phyloP scores from a whole-genome alignment of 331 rosid species.

The Arachis monticola region DNA sequence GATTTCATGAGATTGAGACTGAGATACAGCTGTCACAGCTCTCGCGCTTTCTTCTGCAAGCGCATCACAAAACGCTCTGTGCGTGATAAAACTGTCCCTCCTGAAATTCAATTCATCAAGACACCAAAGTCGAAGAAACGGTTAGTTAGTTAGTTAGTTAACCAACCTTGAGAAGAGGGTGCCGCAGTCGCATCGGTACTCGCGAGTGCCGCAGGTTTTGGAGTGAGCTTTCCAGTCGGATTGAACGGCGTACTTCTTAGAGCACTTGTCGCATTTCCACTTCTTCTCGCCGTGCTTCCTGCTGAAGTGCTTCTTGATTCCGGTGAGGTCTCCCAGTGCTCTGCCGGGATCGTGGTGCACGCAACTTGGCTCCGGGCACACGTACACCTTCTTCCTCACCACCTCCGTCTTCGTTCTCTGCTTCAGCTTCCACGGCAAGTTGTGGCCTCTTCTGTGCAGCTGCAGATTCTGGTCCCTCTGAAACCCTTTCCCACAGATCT shows the following conservation, averaged over 20 bases:
- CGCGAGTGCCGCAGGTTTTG: slow-evolving; percentile 91
- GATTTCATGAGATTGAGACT: neutral
- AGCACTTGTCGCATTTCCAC: slow-evolving; percentile 99
- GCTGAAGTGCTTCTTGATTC: slow-evolving; percentile 89
- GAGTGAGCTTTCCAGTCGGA: slow-evolving; percentile 98
- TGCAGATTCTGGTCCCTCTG: slow-evolving; percentile 95
- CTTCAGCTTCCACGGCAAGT: slow-evolving; percentile 96
- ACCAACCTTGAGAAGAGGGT: slow-evolving; percentile 86
- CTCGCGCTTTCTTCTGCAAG: slow-evolving; percentile 88
- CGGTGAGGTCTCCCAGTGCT: slow-evolving; percentile 91
- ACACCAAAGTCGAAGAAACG: slow-evolving; percentile 38
- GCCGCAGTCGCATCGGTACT: slow-evolving; percentile 97
- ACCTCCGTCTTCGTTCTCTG: slow-evolving; percentile 75
- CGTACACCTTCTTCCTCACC: slow-evolving; percentile 85
- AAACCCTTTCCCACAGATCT: slow-evolving; percentile 95
- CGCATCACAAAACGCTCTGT: slow-evolving; percentile 98
- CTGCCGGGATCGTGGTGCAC: slow-evolving; percentile 92
- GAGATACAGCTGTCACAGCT: slow-evolving; percentile 26
- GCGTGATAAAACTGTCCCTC: slow-evolving; percentile 98
- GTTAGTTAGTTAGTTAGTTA: slow-evolving; percentile 43
- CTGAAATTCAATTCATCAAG: slow-evolving; percentile 50
- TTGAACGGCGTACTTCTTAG: slow-evolving; percentile 92
- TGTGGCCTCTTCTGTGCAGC: slow-evolving; percentile 93
- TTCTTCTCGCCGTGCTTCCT: slow-evolving; percentile 98
- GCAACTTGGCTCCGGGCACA: slow-evolving; percentile 82